These are phyloP conservation scores for Monosporozyma aquatica DNA, from an alignment of 805 yeast species.

Conservation along the genomic window DNA sequence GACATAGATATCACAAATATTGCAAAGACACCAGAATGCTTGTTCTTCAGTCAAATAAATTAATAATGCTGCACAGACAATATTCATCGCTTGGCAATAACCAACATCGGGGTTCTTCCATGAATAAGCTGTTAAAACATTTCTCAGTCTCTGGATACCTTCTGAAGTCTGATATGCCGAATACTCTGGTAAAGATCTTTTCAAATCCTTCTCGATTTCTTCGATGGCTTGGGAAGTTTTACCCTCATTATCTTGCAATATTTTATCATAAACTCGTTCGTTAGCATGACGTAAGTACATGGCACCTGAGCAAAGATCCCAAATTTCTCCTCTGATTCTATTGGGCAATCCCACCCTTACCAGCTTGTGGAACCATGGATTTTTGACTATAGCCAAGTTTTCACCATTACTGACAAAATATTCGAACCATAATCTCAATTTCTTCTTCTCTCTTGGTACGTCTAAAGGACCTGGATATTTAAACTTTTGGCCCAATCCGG, in stretches of 20 bases:
- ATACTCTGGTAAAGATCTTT: conserved; percentile 91
- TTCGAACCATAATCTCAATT: conserved; percentile 90
- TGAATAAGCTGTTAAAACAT: conserved; percentile 87
- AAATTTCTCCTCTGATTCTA: conserved; percentile 84
- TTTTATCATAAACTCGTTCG: conserved; percentile 45
- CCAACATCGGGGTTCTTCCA: conserved; percentile 98
- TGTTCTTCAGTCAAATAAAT: conserved; percentile 93
- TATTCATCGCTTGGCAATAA: conserved; percentile 98
- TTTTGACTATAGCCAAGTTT: conserved; percentile 64
- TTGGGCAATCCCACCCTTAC: conserved; percentile 92
- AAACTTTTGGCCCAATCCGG: conserved; percentile 79
- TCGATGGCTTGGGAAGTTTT: conserved; percentile 78
- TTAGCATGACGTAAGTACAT: conserved; percentile 62
- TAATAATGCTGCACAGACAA: conserved; percentile 69
- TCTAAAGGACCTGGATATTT: conserved; percentile 86
- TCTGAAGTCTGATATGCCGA: conserved; percentile 83
- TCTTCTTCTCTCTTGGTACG: conserved; percentile 68
- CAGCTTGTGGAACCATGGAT: conserved; percentile 70
- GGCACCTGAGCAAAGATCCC: conserved; percentile 90
- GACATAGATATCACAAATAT: conserved; percentile 71
- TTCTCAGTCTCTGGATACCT: conserved; percentile 75
- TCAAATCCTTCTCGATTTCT: conserved; percentile 92
- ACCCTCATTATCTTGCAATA: conserved; percentile 54
- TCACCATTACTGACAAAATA: conserved; percentile 78
- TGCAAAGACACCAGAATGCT: conserved; percentile 86